Evolutionary conservation across 805 yeast species (phyloP), one percentile per base, ranked within the genome.

Genomic region (Schizosaccharomyces japonicus): DNA sequence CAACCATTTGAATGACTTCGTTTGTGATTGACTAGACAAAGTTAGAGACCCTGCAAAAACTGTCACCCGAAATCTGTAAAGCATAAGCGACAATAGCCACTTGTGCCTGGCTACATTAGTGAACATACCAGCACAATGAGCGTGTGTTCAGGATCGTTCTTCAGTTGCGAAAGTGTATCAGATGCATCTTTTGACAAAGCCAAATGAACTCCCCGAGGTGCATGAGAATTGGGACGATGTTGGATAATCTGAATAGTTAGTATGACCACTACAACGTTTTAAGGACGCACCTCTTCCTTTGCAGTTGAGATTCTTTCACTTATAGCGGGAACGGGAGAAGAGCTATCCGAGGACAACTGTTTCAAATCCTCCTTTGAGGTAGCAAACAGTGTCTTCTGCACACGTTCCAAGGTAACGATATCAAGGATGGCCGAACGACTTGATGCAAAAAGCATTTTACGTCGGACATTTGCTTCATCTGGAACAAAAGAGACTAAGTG

Each of bases 371-470:
- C 69, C 36, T 68, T 55, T 29, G 70, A 74, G 39, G 79, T 75
- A 62, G 78, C 66, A 50, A 71, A 69, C 5, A 78, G 57, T 45
- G 68, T 63, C 2, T 70, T 68, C 34, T 64, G 57, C 59, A 76
- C 71, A 48, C 64, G 62, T 15, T 65, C 56, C 25, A 36, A 13
- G 13, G 8, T 36, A n/a, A 36, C 27, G 23, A 17, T 19, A n/a
- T 27, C 15, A 49, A 80, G 63, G 32, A 90, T 61, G 1, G 90
- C 74, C 59, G 74, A 78, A 51, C 82, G 82, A 8, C 92, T 76
- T 2, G 95, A 81, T 3, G 96, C 96, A 60, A 85, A 90, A 45
- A 90, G 67, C 95, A 90, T 90, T 60, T 87, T 90, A 49, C 71
- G 69, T 50, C 84, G 71, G 33, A 87, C 85, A 2, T 77, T 75